Conservation (phyloP, 2,329 filamentous ascomycete species). For the Diplodia intermedia region DNA sequence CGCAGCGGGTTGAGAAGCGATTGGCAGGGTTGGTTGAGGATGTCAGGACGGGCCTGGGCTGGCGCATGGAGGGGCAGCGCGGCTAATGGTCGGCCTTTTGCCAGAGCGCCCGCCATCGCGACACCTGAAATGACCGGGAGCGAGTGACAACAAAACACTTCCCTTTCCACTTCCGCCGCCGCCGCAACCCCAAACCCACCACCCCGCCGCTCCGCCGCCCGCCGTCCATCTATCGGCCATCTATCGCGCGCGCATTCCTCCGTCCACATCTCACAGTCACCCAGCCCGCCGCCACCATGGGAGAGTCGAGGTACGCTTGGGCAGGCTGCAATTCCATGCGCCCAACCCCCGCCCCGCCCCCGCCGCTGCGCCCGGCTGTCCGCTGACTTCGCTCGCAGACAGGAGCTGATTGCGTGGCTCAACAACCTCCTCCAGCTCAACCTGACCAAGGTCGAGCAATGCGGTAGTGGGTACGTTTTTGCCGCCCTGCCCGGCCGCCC, state of each 20-base stretch:
- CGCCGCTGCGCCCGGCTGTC: constrained; percentile 35
- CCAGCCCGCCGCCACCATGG: constrained; percentile 53
- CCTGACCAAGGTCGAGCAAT: constrained; percentile 98
- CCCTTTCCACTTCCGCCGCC: constrained; percentile 6
- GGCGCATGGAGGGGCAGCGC: constrained; percentile 19
- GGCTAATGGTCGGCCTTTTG: not conserved
- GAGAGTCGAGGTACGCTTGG: constrained; percentile 65
- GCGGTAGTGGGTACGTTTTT: constrained; percentile 84
- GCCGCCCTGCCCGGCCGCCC: constrained; percentile 35
- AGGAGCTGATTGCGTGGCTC: constrained; percentile 94
- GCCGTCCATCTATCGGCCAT: constrained; percentile 4
- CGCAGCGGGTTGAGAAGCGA: not conserved
- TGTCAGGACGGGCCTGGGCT: not conserved
- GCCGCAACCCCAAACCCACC: constrained; percentile 8
- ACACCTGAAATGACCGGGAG: constrained; percentile 30
- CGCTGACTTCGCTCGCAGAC: constrained; percentile 61
- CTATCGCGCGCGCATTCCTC: constrained; percentile 7
- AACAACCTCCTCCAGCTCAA: constrained; percentile 98
- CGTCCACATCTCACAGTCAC: not conserved
- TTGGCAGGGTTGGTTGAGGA: not conserved
- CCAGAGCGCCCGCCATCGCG: constrained; percentile 21
- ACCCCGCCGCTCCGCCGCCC: constrained; percentile 3
- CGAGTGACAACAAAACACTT: constrained; percentile 30
- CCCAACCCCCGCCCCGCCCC: constrained; percentile 34
- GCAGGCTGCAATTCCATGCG: constrained; percentile 20